A percentile compares a stretch with the other conserved stretches of the same genome.
phyloP scores from a whole-genome alignment of 805 yeast genomes.

The Blastobotrys terrestris region DNA sequence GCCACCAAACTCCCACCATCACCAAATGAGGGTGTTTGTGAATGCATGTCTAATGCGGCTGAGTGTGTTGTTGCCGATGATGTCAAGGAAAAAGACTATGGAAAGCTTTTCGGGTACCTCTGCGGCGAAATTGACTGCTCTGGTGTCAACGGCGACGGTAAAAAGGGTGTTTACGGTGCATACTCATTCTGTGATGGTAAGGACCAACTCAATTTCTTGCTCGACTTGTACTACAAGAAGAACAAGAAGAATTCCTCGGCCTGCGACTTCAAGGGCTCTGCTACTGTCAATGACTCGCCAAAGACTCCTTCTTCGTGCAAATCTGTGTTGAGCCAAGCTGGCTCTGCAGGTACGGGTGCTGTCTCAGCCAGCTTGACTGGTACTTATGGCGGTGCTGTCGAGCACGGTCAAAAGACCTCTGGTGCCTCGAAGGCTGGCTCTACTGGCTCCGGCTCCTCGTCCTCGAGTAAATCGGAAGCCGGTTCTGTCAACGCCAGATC shows the following conservation, averaged over 20 bases:
- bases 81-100: conserved; percentile 51
- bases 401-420: conserved; percentile 18
- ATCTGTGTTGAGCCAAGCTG: conserved; percentile 54
- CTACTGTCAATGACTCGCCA: conserved; percentile 42
- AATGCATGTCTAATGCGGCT: conserved; percentile 49
- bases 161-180: conserved; percentile 64
- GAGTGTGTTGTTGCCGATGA: conserved; percentile 52
- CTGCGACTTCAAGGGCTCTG: conserved; percentile 69
- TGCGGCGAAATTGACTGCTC: conserved; percentile 57
- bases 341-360: conserved; percentile 60
- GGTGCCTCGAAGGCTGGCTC: conserved; percentile 20
- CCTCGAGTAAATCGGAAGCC: conserved; percentile 9
- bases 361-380: conserved; percentile 38
- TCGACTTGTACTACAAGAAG: conserved; percentile 55
- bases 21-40: conserved; percentile 61
- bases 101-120: conserved; percentile 49
- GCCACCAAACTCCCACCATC: conserved; percentile 68
- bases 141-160: conserved; percentile 56
- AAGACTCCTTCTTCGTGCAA: conserved; percentile 46
- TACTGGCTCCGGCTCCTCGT: conserved; percentile 26
- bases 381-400: conserved; percentile 27
- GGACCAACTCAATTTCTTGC: conserved; percentile 60
- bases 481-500: conserved; percentile 10
- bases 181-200: conserved; percentile 65
- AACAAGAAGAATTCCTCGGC: conserved; percentile 44